Evolutionary conservation across 768 basidiomycete species (phyloP).

Genomic region (Lactarius hengduanensis): DNA sequence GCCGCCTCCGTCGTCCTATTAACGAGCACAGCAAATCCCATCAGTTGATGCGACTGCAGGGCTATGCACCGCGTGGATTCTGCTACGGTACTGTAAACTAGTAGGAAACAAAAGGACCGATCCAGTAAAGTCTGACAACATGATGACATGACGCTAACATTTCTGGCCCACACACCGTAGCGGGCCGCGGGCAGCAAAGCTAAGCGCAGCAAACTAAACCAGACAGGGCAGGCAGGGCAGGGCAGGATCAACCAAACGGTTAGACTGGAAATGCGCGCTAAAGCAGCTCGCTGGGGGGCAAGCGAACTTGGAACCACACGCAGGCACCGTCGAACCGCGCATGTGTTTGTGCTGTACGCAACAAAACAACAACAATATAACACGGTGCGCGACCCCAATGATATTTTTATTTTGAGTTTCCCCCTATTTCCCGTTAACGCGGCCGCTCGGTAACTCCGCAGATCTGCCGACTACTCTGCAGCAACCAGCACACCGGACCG

Average conservation of each 20-base stretch:
- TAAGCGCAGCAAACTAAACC: neutral
- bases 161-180: neutral
- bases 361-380: too few relatives aligned
- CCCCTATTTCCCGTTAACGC: neutral
- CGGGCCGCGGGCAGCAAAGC: neutral
- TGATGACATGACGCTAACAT: neutral
- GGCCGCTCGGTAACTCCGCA: neutral
- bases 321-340: neutral
- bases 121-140: neutral
- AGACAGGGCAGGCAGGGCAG: neutral
- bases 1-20: neutral
- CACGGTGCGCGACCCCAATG: neutral
- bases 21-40: neutral
- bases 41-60: neutral
- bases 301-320: neutral
- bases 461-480: neutral
- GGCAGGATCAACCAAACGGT: neutral
- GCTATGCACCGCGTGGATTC: neutral
- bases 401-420: neutral
- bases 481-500: neutral
- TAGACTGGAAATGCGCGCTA: neutral
- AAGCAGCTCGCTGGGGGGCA: neutral
- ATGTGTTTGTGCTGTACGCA: neutral
- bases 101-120: neutral
- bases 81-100: neutral